A percentile compares a stretch with the other conserved stretches of the same genome.
Evolutionary conservation across 371 early-diverging fungal species (phyloP).

Genomic region (Paraphysoderma sedebokerense): DNA sequence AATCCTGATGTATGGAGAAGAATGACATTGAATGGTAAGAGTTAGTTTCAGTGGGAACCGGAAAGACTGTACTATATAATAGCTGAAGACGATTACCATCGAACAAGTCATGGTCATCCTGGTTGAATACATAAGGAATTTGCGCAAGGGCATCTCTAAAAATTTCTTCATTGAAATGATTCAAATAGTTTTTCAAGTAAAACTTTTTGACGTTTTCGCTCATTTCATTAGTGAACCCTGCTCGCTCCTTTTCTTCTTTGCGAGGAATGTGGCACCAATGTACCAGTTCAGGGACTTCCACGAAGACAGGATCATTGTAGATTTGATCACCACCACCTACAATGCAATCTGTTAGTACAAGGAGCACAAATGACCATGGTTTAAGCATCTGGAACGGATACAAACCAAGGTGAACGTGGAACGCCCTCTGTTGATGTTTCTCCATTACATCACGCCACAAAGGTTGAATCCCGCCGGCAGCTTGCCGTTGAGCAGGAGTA

Average conservation of each 20-base stretch:
- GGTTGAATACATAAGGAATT: conserved; percentile 46
- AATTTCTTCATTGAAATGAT: conserved; percentile 42
- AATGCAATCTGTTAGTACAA: too few species aligned
- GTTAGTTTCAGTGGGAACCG: too few species aligned
- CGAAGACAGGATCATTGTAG: conserved; percentile 37
- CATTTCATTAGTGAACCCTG: too few species aligned
- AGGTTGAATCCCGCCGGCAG: conserved; percentile 40
- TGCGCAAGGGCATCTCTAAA: conserved; percentile 42
- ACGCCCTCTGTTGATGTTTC: conserved; percentile 44
- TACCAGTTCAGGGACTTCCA: conserved; percentile 29
- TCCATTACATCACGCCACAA: conserved; percentile 62
- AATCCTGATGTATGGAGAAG: too few species aligned
- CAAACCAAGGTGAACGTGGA: too few species aligned
- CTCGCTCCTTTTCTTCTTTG: too few species aligned
- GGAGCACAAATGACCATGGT: too few species aligned
- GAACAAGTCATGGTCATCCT: conserved; percentile 27
- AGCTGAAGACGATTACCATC: too few species aligned
- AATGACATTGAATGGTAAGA: too few species aligned
- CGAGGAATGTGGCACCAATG: conserved; percentile 39
- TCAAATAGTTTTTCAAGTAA: conserved; percentile 55
- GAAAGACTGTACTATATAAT: too few species aligned
- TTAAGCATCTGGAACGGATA: too few species aligned
- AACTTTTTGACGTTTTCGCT: conserved; percentile 34
- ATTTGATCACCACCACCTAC: conserved; percentile 81
- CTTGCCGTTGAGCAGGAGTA: conserved; percentile 28